Evolutionary conservation across 345 rosid genomes (phyloP).

Genomic region (Eucalyptus camaldulensis): DNA sequence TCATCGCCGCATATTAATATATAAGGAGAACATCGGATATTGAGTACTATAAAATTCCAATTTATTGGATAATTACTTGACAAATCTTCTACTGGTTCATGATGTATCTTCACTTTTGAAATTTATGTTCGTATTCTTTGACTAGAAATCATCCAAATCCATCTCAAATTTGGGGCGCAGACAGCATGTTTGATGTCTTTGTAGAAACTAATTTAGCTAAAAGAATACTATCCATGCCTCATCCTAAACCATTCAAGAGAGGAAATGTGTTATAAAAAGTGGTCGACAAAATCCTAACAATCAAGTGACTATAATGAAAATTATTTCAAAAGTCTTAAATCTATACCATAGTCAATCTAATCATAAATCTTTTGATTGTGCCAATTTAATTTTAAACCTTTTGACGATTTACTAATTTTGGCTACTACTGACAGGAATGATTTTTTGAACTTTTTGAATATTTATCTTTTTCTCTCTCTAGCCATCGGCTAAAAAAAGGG

Average conservation of each 20-base stretch:
- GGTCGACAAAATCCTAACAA: background rate
- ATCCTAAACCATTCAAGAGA: background rate
- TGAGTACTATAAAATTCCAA: background rate
- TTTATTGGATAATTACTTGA: background rate
- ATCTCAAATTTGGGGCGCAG: fast-evolving
- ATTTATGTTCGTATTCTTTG: background rate
- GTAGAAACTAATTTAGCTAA: background rate
- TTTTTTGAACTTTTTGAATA: too few relatives aligned
- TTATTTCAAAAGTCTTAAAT: background rate
- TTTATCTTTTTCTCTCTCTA: background rate
- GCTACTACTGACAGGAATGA: too few relatives aligned
- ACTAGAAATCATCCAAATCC: background rate
- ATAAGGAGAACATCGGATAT: background rate
- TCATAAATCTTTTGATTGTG: fast-evolving
- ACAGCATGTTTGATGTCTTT: background rate
- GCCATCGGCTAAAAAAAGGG: background rate
- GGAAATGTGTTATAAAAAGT: background rate
- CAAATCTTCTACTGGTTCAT: background rate
- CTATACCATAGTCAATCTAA: fast-evolving
- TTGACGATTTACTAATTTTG: too few relatives aligned
- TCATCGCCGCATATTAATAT: fast-evolving
- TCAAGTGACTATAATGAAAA: background rate
- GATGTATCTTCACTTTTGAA: background rate
- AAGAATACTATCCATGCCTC: background rate
- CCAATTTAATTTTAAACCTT: fast-evolving